Conservation (phyloP, 2,329 filamentous ascomycete genomes). For the Corinectria fuckeliana region DNA sequence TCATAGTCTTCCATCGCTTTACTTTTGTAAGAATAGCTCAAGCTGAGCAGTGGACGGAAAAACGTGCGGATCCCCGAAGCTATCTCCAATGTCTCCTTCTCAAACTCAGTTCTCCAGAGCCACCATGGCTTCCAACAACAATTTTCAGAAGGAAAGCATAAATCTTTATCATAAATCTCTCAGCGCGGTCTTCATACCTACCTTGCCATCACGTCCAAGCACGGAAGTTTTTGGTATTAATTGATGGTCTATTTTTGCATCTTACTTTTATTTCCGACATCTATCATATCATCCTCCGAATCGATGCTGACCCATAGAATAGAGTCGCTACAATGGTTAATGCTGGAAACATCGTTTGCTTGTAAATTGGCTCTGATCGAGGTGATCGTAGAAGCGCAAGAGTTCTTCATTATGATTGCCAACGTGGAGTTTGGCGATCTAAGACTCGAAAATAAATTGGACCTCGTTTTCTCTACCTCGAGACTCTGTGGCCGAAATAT, state of each 20-base stretch:
- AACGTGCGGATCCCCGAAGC: too few species aligned
- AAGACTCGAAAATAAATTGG: background rate
- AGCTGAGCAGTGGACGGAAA: too few species aligned
- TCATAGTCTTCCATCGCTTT: too few species aligned
- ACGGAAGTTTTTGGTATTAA: slow-evolving; percentile 40
- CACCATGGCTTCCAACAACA: background rate
- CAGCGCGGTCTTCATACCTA: slow-evolving; percentile 24
- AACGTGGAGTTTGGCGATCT: background rate
- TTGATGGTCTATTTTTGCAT: slow-evolving; percentile 40
- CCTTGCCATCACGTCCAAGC: slow-evolving; percentile 36
- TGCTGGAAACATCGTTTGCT: slow-evolving; percentile 37
- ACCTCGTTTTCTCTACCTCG: slow-evolving; percentile 4
- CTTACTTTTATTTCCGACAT: slow-evolving; percentile 36
- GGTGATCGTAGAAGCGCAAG: slow-evolving; percentile 39
- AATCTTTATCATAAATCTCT: slow-evolving; percentile 31
- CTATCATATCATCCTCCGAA: slow-evolving; percentile 31
- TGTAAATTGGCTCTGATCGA: slow-evolving; percentile 36
- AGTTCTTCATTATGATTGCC: background rate
- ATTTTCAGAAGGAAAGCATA: slow-evolving; percentile 4
- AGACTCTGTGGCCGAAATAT: slow-evolving; percentile 11
- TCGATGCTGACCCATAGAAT: slow-evolving; percentile 31
- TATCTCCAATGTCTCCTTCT: background rate
- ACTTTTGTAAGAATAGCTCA: too few species aligned
- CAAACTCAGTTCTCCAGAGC: background rate
- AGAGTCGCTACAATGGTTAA: slow-evolving; percentile 37